Evolutionary conservation across 2,329 filamentous ascomycete species (phyloP), one percentile per base, ranked within the genome.

Genomic region (Phyllosticta capitalensis): DNA sequence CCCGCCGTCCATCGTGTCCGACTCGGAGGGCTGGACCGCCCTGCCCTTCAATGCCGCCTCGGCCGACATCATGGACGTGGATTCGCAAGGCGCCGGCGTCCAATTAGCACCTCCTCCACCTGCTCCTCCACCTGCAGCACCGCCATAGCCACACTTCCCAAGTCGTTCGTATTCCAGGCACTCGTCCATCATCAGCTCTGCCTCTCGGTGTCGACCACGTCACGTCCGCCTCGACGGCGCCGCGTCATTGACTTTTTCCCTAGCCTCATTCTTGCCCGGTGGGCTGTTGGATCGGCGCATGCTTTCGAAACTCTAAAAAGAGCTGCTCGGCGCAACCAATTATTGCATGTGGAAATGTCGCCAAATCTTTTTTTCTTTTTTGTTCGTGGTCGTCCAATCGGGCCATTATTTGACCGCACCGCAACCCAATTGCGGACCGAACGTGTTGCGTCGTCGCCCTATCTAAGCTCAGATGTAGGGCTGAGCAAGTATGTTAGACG

Each of bases 1-100:
- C 14, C 71, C 70, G 4, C 69, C 71, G 2, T 73, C 71, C 4
- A 70, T 72, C 38, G 70, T 69, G 9, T 73, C 71, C 26, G 72
- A 74, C 56, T 50, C 45, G 10, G 71, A 73, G 49, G 71, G 67
- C 4, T 71, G 72, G 58, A 71, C 69, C 52, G 68, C 73, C 54
- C 65, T 74, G 14, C 71, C 72, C 0, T 74, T 74, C 52, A 74
- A 70, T 68, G 65, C 67, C 57, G 65, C 67, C 57, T 65, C 66
- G 38, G 62, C 65, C 49, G 65, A 66, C 26, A 62, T 61, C 10
- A 65, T 68, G 65, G 30, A 63, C 14, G 53, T 64, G 24, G 61
- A 65, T 52, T 63, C 59, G 38, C 38, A 45, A 6, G 38, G 14
- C 17, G 17, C 5, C 52, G 61, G 51, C 38, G 38, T 45, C 38